Conservation (phyloP, 2,329 filamentous ascomycete species). For the Truncatella angustata region DNA sequence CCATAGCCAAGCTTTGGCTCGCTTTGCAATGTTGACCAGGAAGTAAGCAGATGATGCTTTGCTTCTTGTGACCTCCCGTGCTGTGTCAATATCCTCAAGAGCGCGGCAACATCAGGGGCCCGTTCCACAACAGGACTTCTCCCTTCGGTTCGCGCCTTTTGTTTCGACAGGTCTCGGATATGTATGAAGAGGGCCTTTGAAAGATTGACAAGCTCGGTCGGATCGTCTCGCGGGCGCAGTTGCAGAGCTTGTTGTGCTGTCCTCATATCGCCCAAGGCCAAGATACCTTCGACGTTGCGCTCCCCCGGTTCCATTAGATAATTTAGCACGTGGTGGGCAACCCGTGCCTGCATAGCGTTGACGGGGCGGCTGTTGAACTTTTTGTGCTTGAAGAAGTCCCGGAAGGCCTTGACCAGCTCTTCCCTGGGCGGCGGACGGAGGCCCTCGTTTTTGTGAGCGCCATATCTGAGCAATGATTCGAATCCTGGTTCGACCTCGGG, state of each 20-base stretch:
- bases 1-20: conserved; percentile 25
- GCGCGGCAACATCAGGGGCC: conserved; percentile 21
- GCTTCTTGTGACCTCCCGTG: conserved; percentile 29
- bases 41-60: conserved; percentile 21
- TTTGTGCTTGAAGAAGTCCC: conserved; percentile 60
- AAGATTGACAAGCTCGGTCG: conserved; percentile 45
- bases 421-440: conserved; percentile 61
- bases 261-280: conserved; percentile 24
- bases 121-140: conserved; percentile 5
- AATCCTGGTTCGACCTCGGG: conserved; percentile 69
- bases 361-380: conserved; percentile 45
- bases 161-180: conserved; percentile 27
- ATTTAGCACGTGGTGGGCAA: conserved; percentile 57
- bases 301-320: conserved; percentile 50
- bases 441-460: conserved; percentile 59
- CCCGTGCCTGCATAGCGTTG: conserved; percentile 66
- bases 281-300: conserved; percentile 24
- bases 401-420: conserved; percentile 66
- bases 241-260: conserved; percentile 45
- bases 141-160: neutral
- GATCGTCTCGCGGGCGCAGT: conserved; percentile 40
- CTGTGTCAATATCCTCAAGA: conserved; percentile 24
- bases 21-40: conserved; percentile 12
- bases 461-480: conserved; percentile 67
- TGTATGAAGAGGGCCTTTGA: conserved; percentile 41